Base-by-base conservation (phyloP, 1,139 yeast genomes). In the Saccharomyces pastorianus region DNA sequence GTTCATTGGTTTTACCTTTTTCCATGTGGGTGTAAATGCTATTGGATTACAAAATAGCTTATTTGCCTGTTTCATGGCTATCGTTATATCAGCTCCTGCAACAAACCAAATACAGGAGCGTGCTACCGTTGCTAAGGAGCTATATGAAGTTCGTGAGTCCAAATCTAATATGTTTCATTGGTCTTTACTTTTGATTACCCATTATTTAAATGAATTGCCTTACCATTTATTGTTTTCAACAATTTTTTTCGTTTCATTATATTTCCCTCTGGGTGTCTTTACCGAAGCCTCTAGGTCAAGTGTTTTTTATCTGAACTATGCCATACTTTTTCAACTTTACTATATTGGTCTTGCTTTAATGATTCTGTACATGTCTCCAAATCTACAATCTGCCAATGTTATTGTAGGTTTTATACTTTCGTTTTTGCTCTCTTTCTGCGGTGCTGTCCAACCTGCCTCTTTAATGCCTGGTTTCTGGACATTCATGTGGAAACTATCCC, bases 401-500 rank as follows among this genome's bases (percentile, higher is more conserved):
- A 70, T 83, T 48, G 74, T 77, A 53, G 80, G 82, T 55, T 72
- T 81, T 63, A 72, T 76, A 57, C 73, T 80, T 58, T 73, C 84
- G 5, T 79, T 83, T 57, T 71, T 81, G 70, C 73, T 83, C 54
- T 73, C 78, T 11, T 82, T 82, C 72, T 78, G 84, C 64, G 88
- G 88, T 66, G 84, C 83, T 55, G 78, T 82, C 52, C 87, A 82
- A 64, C 85, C 85, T 14, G 72, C 70, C 25, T 55, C 62, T 3
- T 71, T 79, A 54, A 77, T 83, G 79, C 87, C 86, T 13, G 82
- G 83, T 1, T 85, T 86, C 72, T 85, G 85, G 84, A 77, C 74
- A 2, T 88, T 86, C 74, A 84, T 85, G 88, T 81, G 83, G 72
- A 80, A 83, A 64, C 78, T 78, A 2, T 81, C 87, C 6, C 93